These are phyloP conservation scores for Neurospora terricola DNA, from an alignment of 495 filamentous ascomycete species.

Conservation along the genomic window DNA sequence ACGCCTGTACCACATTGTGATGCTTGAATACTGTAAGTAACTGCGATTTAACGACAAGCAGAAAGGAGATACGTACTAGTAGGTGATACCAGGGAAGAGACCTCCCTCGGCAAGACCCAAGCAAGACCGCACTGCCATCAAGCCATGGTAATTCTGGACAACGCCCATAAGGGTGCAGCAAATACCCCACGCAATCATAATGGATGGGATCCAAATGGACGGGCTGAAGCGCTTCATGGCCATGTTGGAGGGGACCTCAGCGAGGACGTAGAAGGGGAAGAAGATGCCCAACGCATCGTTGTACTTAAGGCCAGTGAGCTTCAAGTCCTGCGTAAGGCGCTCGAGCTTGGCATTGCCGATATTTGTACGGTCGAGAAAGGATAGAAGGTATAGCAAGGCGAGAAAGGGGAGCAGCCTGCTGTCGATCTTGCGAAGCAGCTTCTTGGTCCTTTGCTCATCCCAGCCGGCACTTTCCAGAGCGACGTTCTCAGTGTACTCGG, in stretches of 20 bases:
- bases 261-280: constrained; percentile 72
- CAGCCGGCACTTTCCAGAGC: constrained; percentile 16
- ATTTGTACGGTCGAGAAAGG: constrained; percentile 68
- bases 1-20: constrained; percentile 60
- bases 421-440: constrained; percentile 41
- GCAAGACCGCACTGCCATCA: constrained; percentile 62
- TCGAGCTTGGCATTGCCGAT: constrained; percentile 77
- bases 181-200: constrained; percentile 50
- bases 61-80: constrained; percentile 28
- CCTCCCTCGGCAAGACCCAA: constrained; percentile 71
- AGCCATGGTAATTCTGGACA: constrained; percentile 57
- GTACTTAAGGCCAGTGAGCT: constrained; percentile 55
- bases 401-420: constrained; percentile 42
- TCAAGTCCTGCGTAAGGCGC: constrained; percentile 49
- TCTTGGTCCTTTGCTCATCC: constrained; percentile 24
- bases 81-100: constrained; percentile 72
- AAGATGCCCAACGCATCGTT: constrained; percentile 67
- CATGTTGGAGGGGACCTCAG: constrained; percentile 70
- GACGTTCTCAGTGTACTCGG: constrained; percentile 5
- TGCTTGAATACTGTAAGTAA: constrained; percentile 23
- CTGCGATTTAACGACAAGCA: background rate
- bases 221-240: constrained; percentile 54
- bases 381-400: constrained; percentile 47
- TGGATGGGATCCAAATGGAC: constrained; percentile 47
- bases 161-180: constrained; percentile 60